Conservation (phyloP, 148 eudicot genomes). For the Chenopodium album region DNA sequence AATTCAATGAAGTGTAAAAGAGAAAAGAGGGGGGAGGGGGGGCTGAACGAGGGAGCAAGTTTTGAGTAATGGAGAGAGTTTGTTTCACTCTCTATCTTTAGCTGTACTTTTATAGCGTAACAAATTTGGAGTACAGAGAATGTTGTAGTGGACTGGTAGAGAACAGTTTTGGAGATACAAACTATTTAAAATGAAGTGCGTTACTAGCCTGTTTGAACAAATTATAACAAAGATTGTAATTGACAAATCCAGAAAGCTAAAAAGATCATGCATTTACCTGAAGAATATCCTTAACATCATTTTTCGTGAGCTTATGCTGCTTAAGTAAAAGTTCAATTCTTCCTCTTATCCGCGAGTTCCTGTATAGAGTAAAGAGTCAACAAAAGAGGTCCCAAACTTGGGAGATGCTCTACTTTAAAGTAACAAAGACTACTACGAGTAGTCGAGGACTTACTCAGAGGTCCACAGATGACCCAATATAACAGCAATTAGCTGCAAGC, state of each 20-base stretch:
- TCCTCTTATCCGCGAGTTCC: constrained; percentile 68
- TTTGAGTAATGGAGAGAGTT: background rate
- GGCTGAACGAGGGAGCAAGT: background rate
- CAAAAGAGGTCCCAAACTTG: background rate
- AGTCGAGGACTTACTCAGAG: constrained; percentile 76
- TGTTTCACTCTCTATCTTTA: background rate
- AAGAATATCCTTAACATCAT: constrained; percentile 76
- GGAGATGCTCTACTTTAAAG: background rate
- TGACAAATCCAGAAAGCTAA: background rate
- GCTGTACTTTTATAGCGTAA: background rate
- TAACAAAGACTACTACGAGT: background rate
- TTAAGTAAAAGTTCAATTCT: constrained; percentile 87
- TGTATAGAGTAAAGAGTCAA: constrained; percentile 28
- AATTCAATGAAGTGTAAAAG: too few species aligned
- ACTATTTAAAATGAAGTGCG: background rate
- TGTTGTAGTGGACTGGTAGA: background rate
- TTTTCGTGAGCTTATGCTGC: constrained; percentile 85
- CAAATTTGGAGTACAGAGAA: background rate
- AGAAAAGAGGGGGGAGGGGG: background rate
- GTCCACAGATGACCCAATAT: constrained; percentile 96
- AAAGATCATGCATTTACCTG: constrained; percentile 46
- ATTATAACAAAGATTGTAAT: background rate
- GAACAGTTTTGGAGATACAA: background rate
- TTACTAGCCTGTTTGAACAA: background rate
- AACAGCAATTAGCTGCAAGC: constrained; percentile 80